Evolutionary conservation across 2,329 filamentous ascomycete genomes (phyloP).

Genomic region (Ascochyta koolunga): DNA sequence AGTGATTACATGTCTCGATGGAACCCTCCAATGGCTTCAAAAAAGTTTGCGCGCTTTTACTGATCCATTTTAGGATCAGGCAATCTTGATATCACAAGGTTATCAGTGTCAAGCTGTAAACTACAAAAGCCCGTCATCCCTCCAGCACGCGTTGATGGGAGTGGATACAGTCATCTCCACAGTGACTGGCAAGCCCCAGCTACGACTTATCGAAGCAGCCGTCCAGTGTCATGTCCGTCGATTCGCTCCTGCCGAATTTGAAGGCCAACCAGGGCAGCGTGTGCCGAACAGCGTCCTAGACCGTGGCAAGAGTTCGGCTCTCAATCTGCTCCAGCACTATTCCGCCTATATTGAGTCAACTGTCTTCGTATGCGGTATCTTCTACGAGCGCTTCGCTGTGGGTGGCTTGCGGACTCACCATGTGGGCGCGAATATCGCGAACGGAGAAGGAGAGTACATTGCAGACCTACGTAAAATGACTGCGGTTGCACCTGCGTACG

Average conservation of each 20-base stretch:
- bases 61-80: slow-evolving; percentile 55
- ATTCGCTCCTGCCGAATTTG: slow-evolving; percentile 79
- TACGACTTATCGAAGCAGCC: slow-evolving; percentile 75
- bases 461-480: slow-evolving; percentile 64
- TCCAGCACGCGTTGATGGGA: slow-evolving; percentile 71
- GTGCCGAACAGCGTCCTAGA: slow-evolving; percentile 65
- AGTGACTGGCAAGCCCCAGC: slow-evolving; percentile 68
- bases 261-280: slow-evolving; percentile 65
- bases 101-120: slow-evolving; percentile 74
- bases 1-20: slow-evolving; percentile 30
- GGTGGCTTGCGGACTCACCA: slow-evolving; percentile 66
- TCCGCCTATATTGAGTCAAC: slow-evolving; percentile 68
- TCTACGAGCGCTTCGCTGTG: slow-evolving; percentile 76
- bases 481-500: slow-evolving; percentile 66
- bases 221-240: slow-evolving; percentile 67
- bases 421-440: slow-evolving; percentile 63
- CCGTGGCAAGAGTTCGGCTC: slow-evolving; percentile 63
- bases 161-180: slow-evolving; percentile 79
- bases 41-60: neutral
- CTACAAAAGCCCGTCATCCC: slow-evolving; percentile 63
- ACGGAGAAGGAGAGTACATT: slow-evolving; percentile 68
- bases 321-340: slow-evolving; percentile 63
- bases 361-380: slow-evolving; percentile 74
- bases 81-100: slow-evolving; percentile 60
- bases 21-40: neutral